Base-by-base conservation (phyloP, 1,284 basidiomycete genomes). In the Microbotryum violaceum region DNA sequence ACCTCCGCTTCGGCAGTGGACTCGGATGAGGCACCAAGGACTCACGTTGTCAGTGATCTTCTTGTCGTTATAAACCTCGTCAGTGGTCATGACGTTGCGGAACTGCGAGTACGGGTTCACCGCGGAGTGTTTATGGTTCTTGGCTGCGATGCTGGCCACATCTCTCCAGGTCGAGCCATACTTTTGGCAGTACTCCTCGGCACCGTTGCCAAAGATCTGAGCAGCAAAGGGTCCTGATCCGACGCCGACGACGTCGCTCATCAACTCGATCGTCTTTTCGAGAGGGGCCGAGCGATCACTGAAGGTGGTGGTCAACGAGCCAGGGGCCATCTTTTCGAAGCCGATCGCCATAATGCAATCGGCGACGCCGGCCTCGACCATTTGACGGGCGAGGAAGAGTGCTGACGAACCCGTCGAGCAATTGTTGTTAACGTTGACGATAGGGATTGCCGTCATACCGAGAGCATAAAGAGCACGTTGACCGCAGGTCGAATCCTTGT, bases 71-170 rank as follows among this genome's bases (percentile, higher is more conserved):
- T 87, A 72, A 23, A 90, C 81, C 69, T 89, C 61, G 65, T 89
- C 83, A 14, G 82, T 81, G 33, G 79, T 84, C 85, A 86, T 88
- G 7, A 85, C 85, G 68, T 85, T 80, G 18, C 83, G 82, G 77
- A 92, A 91, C 72, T 91, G 89, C 1, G 88, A 85, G 70, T 92
- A 91, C 0, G 89, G 89, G 70, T 91, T 91, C 57, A 86, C 85
- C 59, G 84, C 74, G 0, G 87, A 86, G 74, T 92, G 89, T 65
- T 80, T 83, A 74, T 91, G 89, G 71, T 90, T 91, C 78, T 91
- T 91, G 27, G 86, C 82, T 6, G 64, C 65, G 66, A 91, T 91
- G 74, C 84, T 81, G 4, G 87, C 88, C 58, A 91, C 78, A 73
- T 87, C 83, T 48, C 82, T 80, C 54, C 84, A 78, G 53, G 78